Evolutionary conservation across 371 early-diverging fungal genomes (phyloP).

Genomic region (Rhizomucor pusillus): DNA sequence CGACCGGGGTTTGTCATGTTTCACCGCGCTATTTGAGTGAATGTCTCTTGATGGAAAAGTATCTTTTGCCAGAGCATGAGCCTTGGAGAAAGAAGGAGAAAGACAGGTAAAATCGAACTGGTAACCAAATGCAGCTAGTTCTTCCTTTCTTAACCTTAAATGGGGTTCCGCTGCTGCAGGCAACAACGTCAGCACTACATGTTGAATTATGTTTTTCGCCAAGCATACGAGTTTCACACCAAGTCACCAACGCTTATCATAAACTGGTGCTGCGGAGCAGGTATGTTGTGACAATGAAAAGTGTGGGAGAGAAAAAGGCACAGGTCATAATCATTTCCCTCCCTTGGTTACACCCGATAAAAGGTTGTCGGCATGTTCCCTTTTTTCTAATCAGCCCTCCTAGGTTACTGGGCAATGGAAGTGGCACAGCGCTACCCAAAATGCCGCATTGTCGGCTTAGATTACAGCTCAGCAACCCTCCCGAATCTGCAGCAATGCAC

Average conservation of each 20-base stretch:
- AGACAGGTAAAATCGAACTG: slow-evolving; percentile 12
- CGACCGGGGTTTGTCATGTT: no score
- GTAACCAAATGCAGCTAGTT: not conserved
- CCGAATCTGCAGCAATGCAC: slow-evolving; percentile 3
- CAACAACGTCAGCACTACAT: slow-evolving; percentile 40
- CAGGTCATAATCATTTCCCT: no score
- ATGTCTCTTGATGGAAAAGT: slow-evolving; percentile 8
- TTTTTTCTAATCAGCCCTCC: not conserved
- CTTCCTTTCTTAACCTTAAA: not conserved
- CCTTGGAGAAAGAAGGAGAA: slow-evolving; percentile 12
- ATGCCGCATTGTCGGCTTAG: slow-evolving; percentile 29
- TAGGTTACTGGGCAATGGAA: slow-evolving; percentile 39
- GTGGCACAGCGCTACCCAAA: slow-evolving; percentile 34
- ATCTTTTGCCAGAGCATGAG: slow-evolving; percentile 6
- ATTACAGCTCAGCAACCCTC: slow-evolving; percentile 14
- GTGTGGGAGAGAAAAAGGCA: no score
- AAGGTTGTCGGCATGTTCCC: no score
- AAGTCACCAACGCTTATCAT: slow-evolving; percentile 25
- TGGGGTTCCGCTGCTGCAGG: slow-evolving; percentile 7
- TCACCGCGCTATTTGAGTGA: slow-evolving; percentile 5
- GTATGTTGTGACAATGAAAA: slow-evolving; percentile 5
- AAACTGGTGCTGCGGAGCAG: slow-evolving; percentile 40
- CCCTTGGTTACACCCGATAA: no score
- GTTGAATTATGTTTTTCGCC: slow-evolving; percentile 25
- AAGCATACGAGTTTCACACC: slow-evolving; percentile 20